Evolutionary conservation across 768 basidiomycete genomes (phyloP).

Genomic region (Pholiota molesta): DNA sequence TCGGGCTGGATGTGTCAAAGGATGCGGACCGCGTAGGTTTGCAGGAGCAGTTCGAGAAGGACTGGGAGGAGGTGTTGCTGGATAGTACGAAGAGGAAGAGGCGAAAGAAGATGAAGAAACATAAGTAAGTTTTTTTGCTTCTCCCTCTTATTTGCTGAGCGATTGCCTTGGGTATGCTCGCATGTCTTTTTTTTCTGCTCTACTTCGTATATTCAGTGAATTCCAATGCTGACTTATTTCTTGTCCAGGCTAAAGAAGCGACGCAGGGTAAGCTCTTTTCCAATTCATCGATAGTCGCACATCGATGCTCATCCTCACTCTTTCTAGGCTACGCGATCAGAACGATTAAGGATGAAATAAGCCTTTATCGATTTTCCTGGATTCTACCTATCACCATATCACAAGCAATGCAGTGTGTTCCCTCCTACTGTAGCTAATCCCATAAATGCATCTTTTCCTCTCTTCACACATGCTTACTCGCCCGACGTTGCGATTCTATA

Average conservation of each 20-base stretch:
- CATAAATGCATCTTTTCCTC: constrained; percentile 17
- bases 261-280: constrained; percentile 63
- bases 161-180: background rate
- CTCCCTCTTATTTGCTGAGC: background rate
- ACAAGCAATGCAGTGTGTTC: constrained; percentile 15
- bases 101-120: constrained; percentile 96
- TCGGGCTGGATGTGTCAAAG: constrained; percentile 61
- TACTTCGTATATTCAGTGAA: too few relatives aligned
- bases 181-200: background rate
- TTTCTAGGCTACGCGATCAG: constrained; percentile 43
- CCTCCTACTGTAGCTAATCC: constrained; percentile 21
- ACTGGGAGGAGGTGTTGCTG: constrained; percentile 67
- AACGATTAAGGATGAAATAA: constrained; percentile 28
- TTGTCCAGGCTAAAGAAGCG: constrained; percentile 80
- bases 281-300: background rate
- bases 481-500: too few relatives aligned
- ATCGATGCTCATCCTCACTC: constrained; percentile 18
- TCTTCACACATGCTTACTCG: background rate
- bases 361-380: constrained; percentile 1
- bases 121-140: constrained; percentile 68
- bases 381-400: constrained; percentile 10
- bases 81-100: constrained; percentile 87
- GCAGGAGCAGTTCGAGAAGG: constrained; percentile 57
- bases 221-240: constrained; percentile 8
- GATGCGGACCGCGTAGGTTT: constrained; percentile 53